A percentile compares a stretch with the other conserved stretches of the same genome.
Evolutionary conservation across 2,329 filamentous ascomycete species (phyloP).

Genomic region (Plectosphaerella sp.): DNA sequence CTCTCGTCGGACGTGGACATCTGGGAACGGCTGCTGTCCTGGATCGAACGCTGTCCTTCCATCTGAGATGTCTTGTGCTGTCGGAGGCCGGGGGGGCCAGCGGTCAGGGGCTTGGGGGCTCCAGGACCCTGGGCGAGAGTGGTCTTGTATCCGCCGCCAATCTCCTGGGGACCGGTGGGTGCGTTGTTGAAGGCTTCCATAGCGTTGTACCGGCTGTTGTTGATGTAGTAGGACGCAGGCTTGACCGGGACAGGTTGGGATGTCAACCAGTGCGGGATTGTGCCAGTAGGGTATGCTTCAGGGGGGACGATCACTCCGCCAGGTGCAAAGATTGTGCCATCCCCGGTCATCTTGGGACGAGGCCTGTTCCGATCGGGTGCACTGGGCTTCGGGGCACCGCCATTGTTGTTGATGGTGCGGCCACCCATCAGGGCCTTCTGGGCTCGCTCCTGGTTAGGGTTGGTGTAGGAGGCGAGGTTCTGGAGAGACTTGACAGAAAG

Average conservation of each 20-base stretch:
- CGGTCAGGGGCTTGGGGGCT: constrained; percentile 46
- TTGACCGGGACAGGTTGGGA: too few species aligned
- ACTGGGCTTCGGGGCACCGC: too few species aligned
- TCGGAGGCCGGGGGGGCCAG: constrained; percentile 50
- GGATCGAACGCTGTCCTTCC: constrained; percentile 1
- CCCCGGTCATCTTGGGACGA: too few species aligned
- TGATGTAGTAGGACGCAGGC: too few species aligned
- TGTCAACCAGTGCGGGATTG: too few species aligned
- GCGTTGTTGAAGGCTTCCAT: neutral
- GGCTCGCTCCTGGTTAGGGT: constrained; percentile 48
- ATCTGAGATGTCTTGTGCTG: constrained; percentile 27
- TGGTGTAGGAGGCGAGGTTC: constrained; percentile 51
- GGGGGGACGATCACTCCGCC: too few species aligned
- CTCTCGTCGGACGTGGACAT: constrained; percentile 29
- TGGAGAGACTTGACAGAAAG: constrained; percentile 44
- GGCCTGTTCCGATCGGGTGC: too few species aligned
- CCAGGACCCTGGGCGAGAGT: constrained; percentile 30
- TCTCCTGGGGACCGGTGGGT: neutral
- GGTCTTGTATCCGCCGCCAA: constrained; percentile 10
- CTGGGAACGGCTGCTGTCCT: constrained; percentile 26
- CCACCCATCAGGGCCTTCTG: constrained; percentile 32
- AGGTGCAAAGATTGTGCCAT: too few species aligned
- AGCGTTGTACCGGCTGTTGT: too few species aligned
- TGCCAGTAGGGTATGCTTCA: too few species aligned
- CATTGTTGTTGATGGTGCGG: neutral